phyloP scores from a whole-genome alignment of 2,329 filamentous ascomycete species.

The Aspergillus sp. region DNA sequence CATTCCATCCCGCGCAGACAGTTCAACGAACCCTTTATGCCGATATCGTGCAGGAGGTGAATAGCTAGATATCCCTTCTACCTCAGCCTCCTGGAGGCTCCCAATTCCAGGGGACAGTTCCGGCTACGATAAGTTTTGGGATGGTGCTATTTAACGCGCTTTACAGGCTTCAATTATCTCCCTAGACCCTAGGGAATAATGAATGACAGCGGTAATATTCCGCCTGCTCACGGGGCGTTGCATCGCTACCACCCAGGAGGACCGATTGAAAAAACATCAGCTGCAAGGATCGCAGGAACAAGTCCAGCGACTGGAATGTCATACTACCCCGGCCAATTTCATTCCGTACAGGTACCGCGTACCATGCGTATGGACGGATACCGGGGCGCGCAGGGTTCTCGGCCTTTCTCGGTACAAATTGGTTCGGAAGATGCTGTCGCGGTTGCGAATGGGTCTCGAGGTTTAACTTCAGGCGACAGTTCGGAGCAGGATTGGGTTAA shows the following conservation, averaged over 20 bases:
- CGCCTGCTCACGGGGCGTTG: background rate
- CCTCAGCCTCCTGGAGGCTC: background rate
- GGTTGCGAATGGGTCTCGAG: constrained; percentile 5
- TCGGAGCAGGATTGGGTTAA: constrained; percentile 13
- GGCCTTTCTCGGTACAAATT: constrained; percentile 12
- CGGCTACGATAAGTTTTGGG: background rate
- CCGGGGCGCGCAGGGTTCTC: constrained; percentile 11
- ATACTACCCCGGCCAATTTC: background rate
- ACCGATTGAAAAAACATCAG: background rate
- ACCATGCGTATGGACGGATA: constrained; percentile 7
- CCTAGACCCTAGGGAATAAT: background rate
- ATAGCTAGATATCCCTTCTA: background rate
- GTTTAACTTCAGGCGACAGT: constrained; percentile 5
- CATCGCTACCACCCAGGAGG: background rate
- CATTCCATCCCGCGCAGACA: no score
- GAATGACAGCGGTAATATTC: background rate
- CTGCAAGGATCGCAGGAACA: background rate
- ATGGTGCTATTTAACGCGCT: background rate
- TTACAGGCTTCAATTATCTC: background rate
- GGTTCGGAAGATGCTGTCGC: constrained; percentile 11
- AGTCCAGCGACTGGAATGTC: no score
- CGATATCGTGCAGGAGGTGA: background rate
- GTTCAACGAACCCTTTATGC: no score
- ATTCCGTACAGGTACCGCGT: constrained; percentile 1
- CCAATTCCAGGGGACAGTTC: background rate